These are phyloP conservation scores for Scytalidium lignicola DNA, from an alignment of 2,329 filamentous ascomycete species.

Conservation along the genomic window DNA sequence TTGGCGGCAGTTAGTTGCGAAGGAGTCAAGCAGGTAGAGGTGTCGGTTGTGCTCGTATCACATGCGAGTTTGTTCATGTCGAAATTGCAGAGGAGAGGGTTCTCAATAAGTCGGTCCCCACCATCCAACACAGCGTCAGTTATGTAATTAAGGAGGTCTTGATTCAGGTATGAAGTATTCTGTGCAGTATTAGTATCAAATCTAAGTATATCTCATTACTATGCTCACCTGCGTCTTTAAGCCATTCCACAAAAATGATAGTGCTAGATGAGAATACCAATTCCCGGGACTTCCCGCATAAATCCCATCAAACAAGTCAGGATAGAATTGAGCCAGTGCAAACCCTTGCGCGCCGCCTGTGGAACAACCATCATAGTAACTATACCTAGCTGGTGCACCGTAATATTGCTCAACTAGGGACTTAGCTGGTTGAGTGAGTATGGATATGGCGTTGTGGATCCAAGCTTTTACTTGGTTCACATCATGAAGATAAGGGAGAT, in stretches of 20 bases:
- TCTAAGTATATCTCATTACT: slow-evolving; percentile 19
- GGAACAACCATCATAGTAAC: slow-evolving; percentile 33
- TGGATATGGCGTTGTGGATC: slow-evolving; percentile 9
- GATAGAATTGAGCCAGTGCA: slow-evolving; percentile 32
- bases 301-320: slow-evolving; percentile 35
- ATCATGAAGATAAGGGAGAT: slow-evolving; percentile 6
- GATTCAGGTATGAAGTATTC: slow-evolving; percentile 12
- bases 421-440: slow-evolving; percentile 13
- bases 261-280: slow-evolving; percentile 8
- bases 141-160: slow-evolving; percentile 27
- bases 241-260: slow-evolving; percentile 8
- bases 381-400: slow-evolving; percentile 18
- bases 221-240: slow-evolving; percentile 11
- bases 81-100: slow-evolving; percentile 30
- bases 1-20: slow-evolving; percentile 27
- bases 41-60: slow-evolving; percentile 8
- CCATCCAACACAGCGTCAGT: slow-evolving; percentile 25
- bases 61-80: slow-evolving; percentile 29
- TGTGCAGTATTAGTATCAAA: background rate
- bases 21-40: slow-evolving; percentile 25
- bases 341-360: slow-evolving; percentile 35
- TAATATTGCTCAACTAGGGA: slow-evolving; percentile 27
- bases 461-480: slow-evolving; percentile 7
- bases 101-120: slow-evolving; percentile 32
- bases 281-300: slow-evolving; percentile 31